A percentile compares a stretch with the other conserved stretches of the same genome.
Conservation (phyloP, 345 rosid species). For the Eucalyptus sp. region DNA sequence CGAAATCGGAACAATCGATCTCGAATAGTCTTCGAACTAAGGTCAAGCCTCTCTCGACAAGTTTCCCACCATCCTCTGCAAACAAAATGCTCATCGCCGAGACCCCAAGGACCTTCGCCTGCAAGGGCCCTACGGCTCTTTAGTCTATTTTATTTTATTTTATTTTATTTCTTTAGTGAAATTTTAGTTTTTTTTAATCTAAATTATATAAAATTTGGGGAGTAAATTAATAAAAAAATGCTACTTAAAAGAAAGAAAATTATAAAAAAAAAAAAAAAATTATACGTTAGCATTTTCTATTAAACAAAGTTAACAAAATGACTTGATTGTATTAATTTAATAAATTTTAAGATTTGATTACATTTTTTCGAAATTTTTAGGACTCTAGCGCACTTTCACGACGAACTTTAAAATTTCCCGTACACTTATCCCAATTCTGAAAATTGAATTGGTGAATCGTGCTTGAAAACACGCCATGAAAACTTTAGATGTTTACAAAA, state of each 20-base stretch:
- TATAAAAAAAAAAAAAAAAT: rapidly evolving
- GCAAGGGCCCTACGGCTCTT: not conserved
- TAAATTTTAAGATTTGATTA: rapidly evolving
- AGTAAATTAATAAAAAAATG: no score
- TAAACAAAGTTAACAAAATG: rapidly evolving
- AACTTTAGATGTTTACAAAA: not conserved
- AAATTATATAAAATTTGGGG: not conserved
- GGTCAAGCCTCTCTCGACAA: not conserved
- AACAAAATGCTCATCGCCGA: not conserved
- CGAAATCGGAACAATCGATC: not conserved
- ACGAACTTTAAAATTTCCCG: no score
- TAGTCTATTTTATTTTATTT: no score
- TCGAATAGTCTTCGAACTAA: not conserved
- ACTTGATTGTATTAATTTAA: rapidly evolving
- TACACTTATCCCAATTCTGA: no score
- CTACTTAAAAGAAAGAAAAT: not conserved
- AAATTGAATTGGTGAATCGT: not conserved
- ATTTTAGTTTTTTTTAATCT: not conserved
- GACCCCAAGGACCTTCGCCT: not conserved
- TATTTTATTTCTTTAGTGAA: not conserved
- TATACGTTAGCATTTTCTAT: rapidly evolving
- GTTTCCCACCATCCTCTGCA: not conserved
- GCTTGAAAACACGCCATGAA: not conserved
- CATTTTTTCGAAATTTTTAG: no score
- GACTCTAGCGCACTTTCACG: not conserved